Percentiles rank a stretch among this genome's conserved stretches.
Conservation (phyloP, 768 basidiomycete genomes). For the Kwoniella newhampshirensis region DNA sequence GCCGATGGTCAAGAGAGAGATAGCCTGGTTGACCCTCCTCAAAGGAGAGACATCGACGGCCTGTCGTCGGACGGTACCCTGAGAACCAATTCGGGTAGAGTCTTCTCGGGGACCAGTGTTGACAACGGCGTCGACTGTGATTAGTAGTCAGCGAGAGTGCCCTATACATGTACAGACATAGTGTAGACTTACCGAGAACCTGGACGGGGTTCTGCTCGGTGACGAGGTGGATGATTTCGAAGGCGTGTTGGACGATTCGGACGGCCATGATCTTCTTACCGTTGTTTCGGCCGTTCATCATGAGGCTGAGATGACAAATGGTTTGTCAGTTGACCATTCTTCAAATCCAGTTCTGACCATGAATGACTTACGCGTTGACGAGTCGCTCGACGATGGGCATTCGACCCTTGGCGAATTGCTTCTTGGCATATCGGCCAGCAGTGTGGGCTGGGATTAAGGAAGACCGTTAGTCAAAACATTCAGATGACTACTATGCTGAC, state of each 20-base stretch:
- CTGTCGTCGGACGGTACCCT: constrained; percentile 98
- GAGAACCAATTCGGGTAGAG: constrained; percentile 98
- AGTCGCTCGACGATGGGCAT: constrained; percentile 99
- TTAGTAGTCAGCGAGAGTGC: background rate
- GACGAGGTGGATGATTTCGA: constrained; percentile 99
- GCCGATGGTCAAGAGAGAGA: constrained; percentile 90
- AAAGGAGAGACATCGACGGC: constrained; percentile 99
- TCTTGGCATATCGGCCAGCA: constrained; percentile 97
- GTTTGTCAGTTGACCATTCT: background rate
- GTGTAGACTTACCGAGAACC: constrained; percentile 57
- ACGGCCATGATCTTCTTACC: constrained; percentile 99
- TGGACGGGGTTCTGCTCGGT: constrained; percentile 99
- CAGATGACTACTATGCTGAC: no score
- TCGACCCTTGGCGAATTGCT: constrained; percentile 99
- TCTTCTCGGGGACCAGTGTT: constrained; percentile 99
- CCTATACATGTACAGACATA: background rate
- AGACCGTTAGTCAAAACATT: no score
- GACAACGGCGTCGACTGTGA: constrained; percentile 88
- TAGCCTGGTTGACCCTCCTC: constrained; percentile 95
- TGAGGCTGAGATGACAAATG: constrained; percentile 62
- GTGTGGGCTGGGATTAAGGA: constrained; percentile 87
- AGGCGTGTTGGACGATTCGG: constrained; percentile 98
- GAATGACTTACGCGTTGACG: constrained; percentile 76
- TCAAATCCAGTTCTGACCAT: background rate
- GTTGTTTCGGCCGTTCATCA: constrained; percentile 99